phyloP scores from a whole-genome alignment of 345 rosid species.

The Xanthoceras sorbifolium region DNA sequence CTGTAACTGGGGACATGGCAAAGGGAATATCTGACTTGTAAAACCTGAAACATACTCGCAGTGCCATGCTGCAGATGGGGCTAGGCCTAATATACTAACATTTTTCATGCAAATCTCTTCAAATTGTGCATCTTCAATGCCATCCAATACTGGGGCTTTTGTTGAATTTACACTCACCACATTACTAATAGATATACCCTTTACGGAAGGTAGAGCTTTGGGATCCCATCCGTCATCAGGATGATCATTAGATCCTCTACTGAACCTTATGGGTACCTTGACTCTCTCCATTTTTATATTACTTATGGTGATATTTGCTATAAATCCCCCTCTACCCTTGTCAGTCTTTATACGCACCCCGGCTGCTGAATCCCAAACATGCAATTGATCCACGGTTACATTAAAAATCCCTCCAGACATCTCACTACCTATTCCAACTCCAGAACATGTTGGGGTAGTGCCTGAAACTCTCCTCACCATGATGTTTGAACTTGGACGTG shows the following conservation, averaged over 20 bases:
- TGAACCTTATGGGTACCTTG: slow-evolving; percentile 80
- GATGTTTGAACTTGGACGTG: slow-evolving; percentile 88
- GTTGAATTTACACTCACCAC: slow-evolving; percentile 71
- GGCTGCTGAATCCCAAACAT: slow-evolving; percentile 89
- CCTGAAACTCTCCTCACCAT: slow-evolving; percentile 75
- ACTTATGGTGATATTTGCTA: slow-evolving; percentile 60
- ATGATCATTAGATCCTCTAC: slow-evolving; percentile 92
- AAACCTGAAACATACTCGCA: slow-evolving; percentile 83
- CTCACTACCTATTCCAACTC: slow-evolving; percentile 94
- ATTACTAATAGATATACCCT: slow-evolving; percentile 63
- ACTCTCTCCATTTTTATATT: slow-evolving; percentile 80
- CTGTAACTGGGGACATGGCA: slow-evolving; percentile 70
- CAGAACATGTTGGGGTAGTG: slow-evolving; percentile 94
- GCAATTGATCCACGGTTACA: slow-evolving; percentile 65
- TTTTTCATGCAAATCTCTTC: slow-evolving; percentile 78
- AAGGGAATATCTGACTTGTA: slow-evolving; percentile 53
- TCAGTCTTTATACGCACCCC: slow-evolving; percentile 93
- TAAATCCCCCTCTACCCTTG: slow-evolving; percentile 86
- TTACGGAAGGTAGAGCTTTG: slow-evolving; percentile 71
- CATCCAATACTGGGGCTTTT: slow-evolving; percentile 71
- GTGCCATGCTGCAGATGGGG: slow-evolving; percentile 57
- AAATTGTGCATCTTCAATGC: slow-evolving; percentile 66
- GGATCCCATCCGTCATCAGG: slow-evolving; percentile 88
- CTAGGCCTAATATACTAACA: slow-evolving; percentile 59
- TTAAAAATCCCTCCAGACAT: slow-evolving; percentile 95